Conservation (phyloP, 176 grass and related monocot genomes). For the Calamus simplicifolius region DNA sequence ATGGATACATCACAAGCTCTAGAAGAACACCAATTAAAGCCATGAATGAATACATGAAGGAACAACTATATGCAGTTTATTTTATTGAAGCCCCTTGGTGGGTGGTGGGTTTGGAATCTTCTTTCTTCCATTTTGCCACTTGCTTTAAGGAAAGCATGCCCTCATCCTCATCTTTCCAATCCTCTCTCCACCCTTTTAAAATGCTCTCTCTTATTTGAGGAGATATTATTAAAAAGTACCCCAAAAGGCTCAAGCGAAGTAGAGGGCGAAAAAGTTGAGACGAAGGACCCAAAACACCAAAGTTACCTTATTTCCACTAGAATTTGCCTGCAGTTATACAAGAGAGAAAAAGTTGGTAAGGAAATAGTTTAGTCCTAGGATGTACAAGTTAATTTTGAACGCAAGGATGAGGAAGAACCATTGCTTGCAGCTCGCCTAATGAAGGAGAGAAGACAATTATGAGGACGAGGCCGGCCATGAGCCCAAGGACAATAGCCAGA, state of each 20-base stretch:
- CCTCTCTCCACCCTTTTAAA: constrained; percentile 10
- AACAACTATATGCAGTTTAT: constrained; percentile 19
- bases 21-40: constrained; percentile 9
- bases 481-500: too few species aligned
- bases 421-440: too few species aligned
- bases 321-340: constrained; percentile 80
- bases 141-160: neutral
- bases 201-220: constrained; percentile 35
- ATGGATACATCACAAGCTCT: too few species aligned
- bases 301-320: constrained; percentile 16
- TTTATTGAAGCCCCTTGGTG: constrained; percentile 10
- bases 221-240: constrained; percentile 34
- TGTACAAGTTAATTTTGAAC: too few species aligned
- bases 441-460: too few species aligned
- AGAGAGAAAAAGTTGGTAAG: too few species aligned
- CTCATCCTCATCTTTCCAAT: neutral
- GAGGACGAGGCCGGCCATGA: too few species aligned
- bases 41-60: constrained; percentile 9
- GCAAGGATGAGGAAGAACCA: too few species aligned
- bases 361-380: too few species aligned
- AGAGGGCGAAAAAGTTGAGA: constrained; percentile 11
- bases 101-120: constrained; percentile 53
- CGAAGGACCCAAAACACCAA: constrained; percentile 17
- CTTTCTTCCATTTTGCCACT: constrained; percentile 8
- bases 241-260: constrained; percentile 15